These are phyloP conservation scores for Nicotiana knightiana DNA, from an alignment of 257 asterid species.

Conservation along the genomic window DNA sequence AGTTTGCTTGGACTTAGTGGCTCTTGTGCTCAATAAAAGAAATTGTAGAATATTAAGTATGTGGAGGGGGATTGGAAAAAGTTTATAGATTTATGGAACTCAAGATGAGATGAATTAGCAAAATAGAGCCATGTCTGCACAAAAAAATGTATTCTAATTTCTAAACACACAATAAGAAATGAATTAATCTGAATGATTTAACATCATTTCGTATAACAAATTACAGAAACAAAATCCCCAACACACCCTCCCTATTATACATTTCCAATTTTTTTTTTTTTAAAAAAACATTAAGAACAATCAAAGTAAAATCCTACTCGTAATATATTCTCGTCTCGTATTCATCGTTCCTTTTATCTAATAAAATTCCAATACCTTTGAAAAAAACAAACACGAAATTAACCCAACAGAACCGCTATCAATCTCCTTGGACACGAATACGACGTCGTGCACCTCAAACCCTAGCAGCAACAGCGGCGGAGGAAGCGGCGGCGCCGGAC, in stretches of 20 bases:
- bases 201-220: background rate
- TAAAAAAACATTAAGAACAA: background rate
- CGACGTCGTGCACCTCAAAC: slow-evolving; percentile 29
- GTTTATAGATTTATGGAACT: too few species aligned
- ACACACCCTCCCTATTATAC: background rate
- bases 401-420: background rate
- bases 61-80: too few species aligned
- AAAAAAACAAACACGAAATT: background rate
- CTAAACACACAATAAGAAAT: background rate
- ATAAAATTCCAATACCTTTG: background rate
- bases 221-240: background rate
- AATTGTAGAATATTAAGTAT: too few species aligned
- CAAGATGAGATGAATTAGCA: too few species aligned
- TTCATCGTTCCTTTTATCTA: background rate
- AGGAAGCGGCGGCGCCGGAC: slow-evolving; percentile 28
- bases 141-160: too few species aligned
- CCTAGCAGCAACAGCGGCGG: slow-evolving; percentile 37
- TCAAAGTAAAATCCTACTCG: background rate
- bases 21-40: too few species aligned
- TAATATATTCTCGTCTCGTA: background rate
- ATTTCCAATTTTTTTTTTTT: background rate
- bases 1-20: too few species aligned
- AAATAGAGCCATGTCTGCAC: too few species aligned
- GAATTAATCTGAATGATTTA: background rate
- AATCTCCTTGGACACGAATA: too few species aligned